Evolutionary conservation across 225 moss, liverwort and hornwort genomes (phyloP).

Genomic region (Anthoceros angustus): DNA sequence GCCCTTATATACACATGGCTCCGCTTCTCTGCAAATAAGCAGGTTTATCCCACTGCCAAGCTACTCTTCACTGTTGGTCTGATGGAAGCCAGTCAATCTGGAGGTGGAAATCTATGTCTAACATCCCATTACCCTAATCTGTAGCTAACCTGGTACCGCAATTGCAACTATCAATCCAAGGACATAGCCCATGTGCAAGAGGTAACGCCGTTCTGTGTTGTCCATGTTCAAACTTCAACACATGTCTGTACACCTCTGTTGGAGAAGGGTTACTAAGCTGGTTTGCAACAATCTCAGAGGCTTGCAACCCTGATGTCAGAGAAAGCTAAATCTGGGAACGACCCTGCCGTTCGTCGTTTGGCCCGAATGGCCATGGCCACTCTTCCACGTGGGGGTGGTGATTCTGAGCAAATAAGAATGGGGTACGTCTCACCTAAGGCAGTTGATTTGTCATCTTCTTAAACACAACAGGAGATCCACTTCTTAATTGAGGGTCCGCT

Average conservation of each 20-base stretch:
- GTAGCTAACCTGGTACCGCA: constrained; percentile 17
- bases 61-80: no score
- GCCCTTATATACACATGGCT: constrained; percentile 19
- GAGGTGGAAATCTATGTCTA: neutral
- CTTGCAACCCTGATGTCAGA: constrained; percentile 16
- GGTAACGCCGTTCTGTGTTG: constrained; percentile 6
- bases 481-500: neutral
- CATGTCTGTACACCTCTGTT: neutral
- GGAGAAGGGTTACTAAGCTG: neutral
- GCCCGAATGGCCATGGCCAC: constrained; percentile 13
- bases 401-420: constrained; percentile 18
- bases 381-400: constrained; percentile 17
- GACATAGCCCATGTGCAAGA: constrained; percentile 19
- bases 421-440: constrained; percentile 3
- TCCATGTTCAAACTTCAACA: neutral
- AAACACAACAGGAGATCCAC: neutral
- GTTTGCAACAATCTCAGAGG: constrained; percentile 8
- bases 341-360: constrained; percentile 9
- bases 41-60: constrained; percentile 4
- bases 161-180: constrained; percentile 21
- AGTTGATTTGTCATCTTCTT: neutral
- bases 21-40: constrained; percentile 19
- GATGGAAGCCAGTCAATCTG: no score
- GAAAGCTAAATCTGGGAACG: constrained; percentile 13
- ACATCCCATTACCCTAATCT: neutral